Conservation (phyloP, 2,329 filamentous ascomycete species). For the Diatrype stigma region DNA sequence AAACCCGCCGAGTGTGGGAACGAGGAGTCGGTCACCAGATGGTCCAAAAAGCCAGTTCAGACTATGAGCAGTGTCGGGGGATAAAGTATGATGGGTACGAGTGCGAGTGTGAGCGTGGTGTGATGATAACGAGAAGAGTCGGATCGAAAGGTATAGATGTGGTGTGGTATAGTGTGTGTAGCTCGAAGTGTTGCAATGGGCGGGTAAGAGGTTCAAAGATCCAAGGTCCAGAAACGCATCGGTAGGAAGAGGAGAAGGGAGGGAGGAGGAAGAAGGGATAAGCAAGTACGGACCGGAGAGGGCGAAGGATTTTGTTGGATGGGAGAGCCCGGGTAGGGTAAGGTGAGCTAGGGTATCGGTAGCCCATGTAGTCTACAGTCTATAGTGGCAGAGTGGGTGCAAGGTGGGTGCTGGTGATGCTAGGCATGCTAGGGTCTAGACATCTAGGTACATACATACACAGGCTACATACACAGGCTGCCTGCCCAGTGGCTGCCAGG, state of each 20-base stretch:
- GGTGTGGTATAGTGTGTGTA: not conserved
- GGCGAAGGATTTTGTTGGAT: constrained; percentile 24
- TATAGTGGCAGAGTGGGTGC: not conserved
- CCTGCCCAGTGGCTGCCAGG: no score
- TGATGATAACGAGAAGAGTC: not conserved
- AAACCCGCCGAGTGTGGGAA: constrained; percentile 5
- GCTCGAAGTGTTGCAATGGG: not conserved
- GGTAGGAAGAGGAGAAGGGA: constrained; percentile 7
- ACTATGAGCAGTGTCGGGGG: no score
- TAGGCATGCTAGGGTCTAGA: not conserved
- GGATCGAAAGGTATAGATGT: not conserved
- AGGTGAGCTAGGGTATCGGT: not conserved
- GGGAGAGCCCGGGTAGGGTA: not conserved
- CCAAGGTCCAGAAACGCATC: constrained; percentile 4
- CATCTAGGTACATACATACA: not conserved
- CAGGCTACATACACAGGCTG: no score
- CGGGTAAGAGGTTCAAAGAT: constrained; percentile 1
- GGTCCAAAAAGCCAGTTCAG: constrained; percentile 1
- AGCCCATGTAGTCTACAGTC: not conserved
- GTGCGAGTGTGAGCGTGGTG: no score
- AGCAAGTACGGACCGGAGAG: constrained; percentile 16
- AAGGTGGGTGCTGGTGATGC: not conserved
- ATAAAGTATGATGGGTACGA: not conserved
- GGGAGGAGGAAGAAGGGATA: constrained; percentile 9
- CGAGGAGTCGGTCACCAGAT: constrained; percentile 1